Evolutionary conservation across 768 basidiomycete species (phyloP), one percentile per base, ranked within the genome.

Genomic region (Mycena galericulata): DNA sequence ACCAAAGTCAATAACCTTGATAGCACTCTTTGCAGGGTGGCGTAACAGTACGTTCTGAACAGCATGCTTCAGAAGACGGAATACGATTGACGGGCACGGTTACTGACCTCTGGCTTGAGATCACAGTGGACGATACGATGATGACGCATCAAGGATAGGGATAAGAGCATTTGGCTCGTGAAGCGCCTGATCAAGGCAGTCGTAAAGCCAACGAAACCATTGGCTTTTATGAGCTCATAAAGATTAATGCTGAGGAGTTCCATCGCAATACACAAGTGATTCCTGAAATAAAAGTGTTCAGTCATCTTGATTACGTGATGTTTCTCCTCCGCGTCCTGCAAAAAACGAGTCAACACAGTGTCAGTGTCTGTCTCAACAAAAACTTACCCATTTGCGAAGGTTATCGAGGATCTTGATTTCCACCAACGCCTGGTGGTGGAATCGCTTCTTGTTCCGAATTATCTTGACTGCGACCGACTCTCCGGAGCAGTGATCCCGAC

Each of bases 121-220:
- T 99, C 98, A 75, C 98, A 99, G 77, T 99, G 98, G 24, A 99
- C 97, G 67, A 99, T 96, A 61, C 95, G 92, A 81, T 99, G 97
- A 74, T 97, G 95, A 15, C 97, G 89, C 94, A 99, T 96, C 53
- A 99, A 84, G 34, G 92, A 90, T 53, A 99, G 86, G 2, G 95
- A 95, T 80, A 93, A 80, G 49, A 99, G 84, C 93, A 99, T 97
- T 80, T 99, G 98, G 65, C 88, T 92, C 17, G 98, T 97, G 82
- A 99, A 99, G 43, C 98, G 91, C 29, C 98, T 92, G 71, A 99
- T 98, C 61, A 99, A 85, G 10, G 89, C 88, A 0, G 98, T 98
- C 38, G 97, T 94, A 81, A 99, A 99, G n/a, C 98, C 98, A 54
- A 93, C 94, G 73, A 99, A 99, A 68, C 94, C 95, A 79, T 99